Evolutionary conservation across 192 early-diverging fungal genomes (phyloP), one percentile per base, ranked within the genome.

Genomic region (Oehlia diaphana): DNA sequence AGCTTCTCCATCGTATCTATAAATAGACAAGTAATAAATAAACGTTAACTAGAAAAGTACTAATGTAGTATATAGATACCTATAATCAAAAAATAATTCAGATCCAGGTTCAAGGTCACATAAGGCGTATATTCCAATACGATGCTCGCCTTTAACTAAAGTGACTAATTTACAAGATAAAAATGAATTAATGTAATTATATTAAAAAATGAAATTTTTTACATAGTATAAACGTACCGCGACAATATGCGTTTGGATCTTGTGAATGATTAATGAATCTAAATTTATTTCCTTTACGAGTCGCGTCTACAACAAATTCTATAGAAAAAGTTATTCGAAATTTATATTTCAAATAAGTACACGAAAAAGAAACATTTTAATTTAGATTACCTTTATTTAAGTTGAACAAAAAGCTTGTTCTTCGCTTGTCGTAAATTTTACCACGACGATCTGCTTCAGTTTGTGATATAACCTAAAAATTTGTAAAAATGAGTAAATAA

Each of bases 221-320:
- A 74, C 2, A 4, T 28, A 33, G 37, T 33, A 53, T 63, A 12
- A 70, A 31, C 49, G n/a, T 71, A 79, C 67, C 77, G 39, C 77
- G 77, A 39, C 58, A 61, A 63, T 61, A 70, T 61, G 67, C 21
- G 35, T 79, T 79, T n/a, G 77, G 77, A 58, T 69, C 66, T 19
- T 65, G 42, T 23, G 77, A 79, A 79, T 79, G 77, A 71, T 79
- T 79, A 19, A 79, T 66, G 28, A 79, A 79, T 35, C 77, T 61
- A 70, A 79, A 79, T 62, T 79, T 79, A 23, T 79, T 79, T 14
- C 77, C 77, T 61, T 79, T 79, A 26, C 77, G 66, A 61, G 77
- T 79, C 9, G 77, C 77, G 21, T 79, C 77, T 13, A 79, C 67
- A n/a, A 79, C 77, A 19, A 42, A 58, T 26, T 79, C 67, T 79